Evolutionary conservation across 306 rosid species (phyloP).

Genomic region (Fragaria iinumae): DNA sequence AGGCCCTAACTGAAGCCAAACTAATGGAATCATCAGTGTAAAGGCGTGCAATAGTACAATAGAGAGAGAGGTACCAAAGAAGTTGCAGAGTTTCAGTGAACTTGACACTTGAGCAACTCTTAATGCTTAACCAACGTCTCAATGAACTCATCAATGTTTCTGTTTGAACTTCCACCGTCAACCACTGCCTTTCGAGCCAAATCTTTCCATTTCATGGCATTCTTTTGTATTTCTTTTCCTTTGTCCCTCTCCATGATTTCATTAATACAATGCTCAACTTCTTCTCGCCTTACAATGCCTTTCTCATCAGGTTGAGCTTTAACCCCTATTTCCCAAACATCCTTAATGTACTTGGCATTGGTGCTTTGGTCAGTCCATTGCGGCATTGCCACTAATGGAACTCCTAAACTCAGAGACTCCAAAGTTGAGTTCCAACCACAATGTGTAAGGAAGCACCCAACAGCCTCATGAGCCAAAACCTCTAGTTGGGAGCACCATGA

Average conservation of each 20-base stretch:
- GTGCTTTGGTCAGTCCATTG: constrained; percentile 8
- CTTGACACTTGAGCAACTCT: background rate
- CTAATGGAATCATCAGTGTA: background rate
- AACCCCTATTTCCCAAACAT: constrained; percentile 1
- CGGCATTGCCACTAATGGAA: constrained; percentile 7
- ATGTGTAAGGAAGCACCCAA: constrained; percentile 20
- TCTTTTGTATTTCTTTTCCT: constrained; percentile 1
- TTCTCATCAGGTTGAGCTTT: constrained; percentile 2
- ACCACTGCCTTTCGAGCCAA: background rate
- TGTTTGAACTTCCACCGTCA: background rate
- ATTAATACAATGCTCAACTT: background rate
- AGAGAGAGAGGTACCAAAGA: background rate
- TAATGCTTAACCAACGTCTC: background rate
- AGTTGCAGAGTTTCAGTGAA: background rate
- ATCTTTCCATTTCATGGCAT: background rate
- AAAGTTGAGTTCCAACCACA: background rate
- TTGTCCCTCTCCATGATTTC: background rate
- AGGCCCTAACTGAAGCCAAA: background rate
- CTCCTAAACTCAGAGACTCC: background rate
- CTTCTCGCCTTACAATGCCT: constrained; percentile 6
- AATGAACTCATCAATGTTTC: constrained; percentile 3
- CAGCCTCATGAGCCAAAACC: constrained; percentile 23
- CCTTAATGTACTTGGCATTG: constrained; percentile 2
- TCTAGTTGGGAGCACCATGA: constrained; percentile 20
- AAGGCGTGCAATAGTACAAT: background rate